Conservation (phyloP, 169 alveolate genomes). For the Cryptosporidium sp. region DNA sequence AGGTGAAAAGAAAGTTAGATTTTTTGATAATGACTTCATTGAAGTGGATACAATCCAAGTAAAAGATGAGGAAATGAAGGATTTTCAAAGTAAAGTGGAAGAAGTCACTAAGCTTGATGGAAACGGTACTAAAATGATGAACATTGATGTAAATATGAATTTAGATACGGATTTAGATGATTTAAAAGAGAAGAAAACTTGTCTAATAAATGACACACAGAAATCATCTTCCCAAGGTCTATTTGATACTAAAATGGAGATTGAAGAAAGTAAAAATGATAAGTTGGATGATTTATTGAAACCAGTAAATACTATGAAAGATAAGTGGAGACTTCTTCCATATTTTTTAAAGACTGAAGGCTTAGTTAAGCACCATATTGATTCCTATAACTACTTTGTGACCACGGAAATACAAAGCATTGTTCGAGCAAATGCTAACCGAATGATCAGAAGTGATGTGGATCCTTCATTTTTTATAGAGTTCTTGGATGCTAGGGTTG, state of each 20-base stretch:
- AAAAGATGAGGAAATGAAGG: conserved; percentile 13
- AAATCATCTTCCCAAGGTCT: not conserved
- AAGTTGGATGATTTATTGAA: conserved; percentile 24
- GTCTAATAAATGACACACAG: not conserved
- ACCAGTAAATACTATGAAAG: conserved; percentile 78
- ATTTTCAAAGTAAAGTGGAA: not conserved
- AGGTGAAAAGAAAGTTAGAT: conserved; percentile 17
- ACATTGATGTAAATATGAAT: not conserved
- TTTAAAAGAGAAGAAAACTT: not conserved
- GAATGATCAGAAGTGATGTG: conserved; percentile 87
- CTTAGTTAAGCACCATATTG: conserved; percentile 94
- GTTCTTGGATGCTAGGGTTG: conserved; percentile 90
- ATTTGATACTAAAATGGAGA: conserved; percentile 2
- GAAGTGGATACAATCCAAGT: not conserved
- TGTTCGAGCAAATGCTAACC: conserved; percentile 91
- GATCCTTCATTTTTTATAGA: conserved; percentile 89
- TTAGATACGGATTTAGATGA: not conserved
- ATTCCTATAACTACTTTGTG: conserved; percentile 93
- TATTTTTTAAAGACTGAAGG: conserved; percentile 93
- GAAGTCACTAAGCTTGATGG: not conserved
- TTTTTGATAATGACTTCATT: not conserved
- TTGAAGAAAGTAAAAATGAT: not conserved
- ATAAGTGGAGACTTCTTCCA: conserved; percentile 94
- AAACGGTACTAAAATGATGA: not conserved
- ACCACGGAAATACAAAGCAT: conserved; percentile 92